Evolutionary conservation across 148 eudicot species (phyloP).

Genomic region (Fagopyrum tataricum): DNA sequence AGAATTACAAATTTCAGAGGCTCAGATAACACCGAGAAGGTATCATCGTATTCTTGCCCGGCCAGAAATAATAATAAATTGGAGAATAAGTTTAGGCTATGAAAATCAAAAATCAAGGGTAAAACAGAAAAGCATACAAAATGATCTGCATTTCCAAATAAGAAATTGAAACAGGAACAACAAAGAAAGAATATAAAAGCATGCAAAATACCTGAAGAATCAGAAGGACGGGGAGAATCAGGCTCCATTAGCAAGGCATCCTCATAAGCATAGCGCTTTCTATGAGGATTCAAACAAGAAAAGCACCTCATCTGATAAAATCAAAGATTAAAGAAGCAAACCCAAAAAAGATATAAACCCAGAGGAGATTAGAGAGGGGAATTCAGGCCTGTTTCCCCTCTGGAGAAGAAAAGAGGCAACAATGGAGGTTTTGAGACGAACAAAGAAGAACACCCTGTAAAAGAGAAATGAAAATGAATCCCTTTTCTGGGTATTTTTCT

Average conservation of each 20-base stretch:
- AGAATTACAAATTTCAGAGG: background rate
- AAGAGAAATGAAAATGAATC: background rate
- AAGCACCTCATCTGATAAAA: slow-evolving; percentile 44
- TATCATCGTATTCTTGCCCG: background rate
- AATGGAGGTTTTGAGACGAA: background rate
- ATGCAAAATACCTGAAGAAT: slow-evolving; percentile 35
- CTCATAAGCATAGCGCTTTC: slow-evolving; percentile 25
- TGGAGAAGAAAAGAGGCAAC: background rate
- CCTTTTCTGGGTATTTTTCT: background rate
- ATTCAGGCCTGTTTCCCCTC: background rate
- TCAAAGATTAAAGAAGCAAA: background rate
- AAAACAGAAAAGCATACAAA: background rate
- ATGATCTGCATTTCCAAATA: background rate
- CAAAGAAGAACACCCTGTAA: background rate
- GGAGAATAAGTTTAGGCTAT: background rate
- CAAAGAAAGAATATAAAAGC: background rate
- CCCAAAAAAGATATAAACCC: background rate
- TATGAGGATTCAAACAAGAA: slow-evolving; percentile 40
- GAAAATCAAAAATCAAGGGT: background rate
- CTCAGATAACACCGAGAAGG: background rate
- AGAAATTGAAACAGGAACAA: slow-evolving; percentile 5
- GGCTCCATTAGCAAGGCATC: slow-evolving; percentile 22
- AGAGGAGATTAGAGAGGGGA: background rate
- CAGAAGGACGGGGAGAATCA: slow-evolving; percentile 21
- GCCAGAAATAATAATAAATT: background rate